Evolutionary conservation across 2,329 filamentous ascomycete species (phyloP).

Genomic region (Furcasterigmium furcatum): DNA sequence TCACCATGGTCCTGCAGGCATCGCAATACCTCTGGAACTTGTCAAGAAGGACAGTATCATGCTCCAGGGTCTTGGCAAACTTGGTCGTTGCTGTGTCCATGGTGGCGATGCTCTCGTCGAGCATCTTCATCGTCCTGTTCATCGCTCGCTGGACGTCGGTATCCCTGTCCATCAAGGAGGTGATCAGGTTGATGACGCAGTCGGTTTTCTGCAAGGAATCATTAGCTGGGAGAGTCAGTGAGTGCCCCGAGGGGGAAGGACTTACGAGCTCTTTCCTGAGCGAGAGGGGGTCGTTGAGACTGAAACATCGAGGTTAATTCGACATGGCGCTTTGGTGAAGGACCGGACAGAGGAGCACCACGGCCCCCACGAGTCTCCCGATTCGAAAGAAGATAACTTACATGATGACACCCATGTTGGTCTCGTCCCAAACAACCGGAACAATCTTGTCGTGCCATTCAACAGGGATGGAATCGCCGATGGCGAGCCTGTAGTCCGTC

Average conservation of each 20-base stretch:
- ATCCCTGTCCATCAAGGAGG: slow-evolving; percentile 17
- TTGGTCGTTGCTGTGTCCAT: not conserved
- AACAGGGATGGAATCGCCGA: not conserved
- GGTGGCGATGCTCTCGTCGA: slow-evolving; percentile 9
- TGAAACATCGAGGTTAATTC: not conserved
- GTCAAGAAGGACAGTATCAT: slow-evolving; percentile 8
- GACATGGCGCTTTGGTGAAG: no score
- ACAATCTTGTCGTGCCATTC: not conserved
- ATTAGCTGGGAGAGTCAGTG: no score
- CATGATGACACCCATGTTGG: slow-evolving; percentile 17
- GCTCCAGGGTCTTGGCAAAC: slow-evolving; percentile 5
- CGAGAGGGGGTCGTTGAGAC: slow-evolving; percentile 25
- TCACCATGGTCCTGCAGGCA: slow-evolving; percentile 24
- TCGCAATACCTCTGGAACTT: slow-evolving; percentile 20
- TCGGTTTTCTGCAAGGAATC: slow-evolving; percentile 6
- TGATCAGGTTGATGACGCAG: slow-evolving; percentile 24
- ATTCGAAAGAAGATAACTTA: slow-evolving; percentile 1
- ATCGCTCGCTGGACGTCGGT: slow-evolving; percentile 8
- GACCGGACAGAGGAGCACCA: no score
- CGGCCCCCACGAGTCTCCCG: no score
- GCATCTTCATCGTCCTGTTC: slow-evolving; percentile 3
- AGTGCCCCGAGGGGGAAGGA: no score
- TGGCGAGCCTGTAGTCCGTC: not conserved
- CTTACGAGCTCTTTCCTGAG: slow-evolving; percentile 26
- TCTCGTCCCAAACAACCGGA: slow-evolving; percentile 17